A percentile compares a stretch with the other conserved stretches of the same genome.
phyloP scores from a whole-genome alignment of 2,329 filamentous ascomycete species.

The Fusarium lyarnte region DNA sequence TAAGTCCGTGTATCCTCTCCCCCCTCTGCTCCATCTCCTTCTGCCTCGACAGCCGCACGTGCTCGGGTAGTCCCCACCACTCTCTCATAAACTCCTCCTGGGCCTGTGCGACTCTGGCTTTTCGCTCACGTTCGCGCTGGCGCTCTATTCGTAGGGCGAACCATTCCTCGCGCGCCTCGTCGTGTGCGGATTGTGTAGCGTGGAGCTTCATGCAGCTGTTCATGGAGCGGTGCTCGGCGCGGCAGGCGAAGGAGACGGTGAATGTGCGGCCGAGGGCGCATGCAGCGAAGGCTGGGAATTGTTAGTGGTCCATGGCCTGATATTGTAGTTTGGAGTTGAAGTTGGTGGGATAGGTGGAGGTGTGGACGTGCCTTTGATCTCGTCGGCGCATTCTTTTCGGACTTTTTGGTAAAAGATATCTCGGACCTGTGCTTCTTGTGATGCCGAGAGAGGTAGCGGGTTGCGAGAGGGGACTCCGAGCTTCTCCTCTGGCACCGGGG shows the following conservation, averaged over 20 bases:
- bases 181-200: conserved; percentile 85
- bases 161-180: conserved; percentile 93
- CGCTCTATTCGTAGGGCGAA: conserved; percentile 81
- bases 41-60: conserved; percentile 61
- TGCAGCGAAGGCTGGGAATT: conserved; percentile 79
- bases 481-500: conserved; percentile 49
- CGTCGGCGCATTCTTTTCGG: conserved; percentile 75
- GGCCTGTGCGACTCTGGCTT: conserved; percentile 66
- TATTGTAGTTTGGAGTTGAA: neutral
- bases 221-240: conserved; percentile 82
- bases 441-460: conserved; percentile 82
- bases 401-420: conserved; percentile 85
- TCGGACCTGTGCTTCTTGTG: conserved; percentile 83
- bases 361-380: conserved; percentile 73
- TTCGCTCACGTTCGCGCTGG: conserved; percentile 71
- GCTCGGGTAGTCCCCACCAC: conserved; percentile 72
- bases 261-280: conserved; percentile 89
- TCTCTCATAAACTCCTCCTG: conserved; percentile 73
- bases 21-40: conserved; percentile 58
- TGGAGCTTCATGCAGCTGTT: conserved; percentile 92
- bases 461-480: conserved; percentile 71
- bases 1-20: conserved; percentile 66
- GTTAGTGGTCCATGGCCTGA: conserved; percentile 10
- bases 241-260: conserved; percentile 87
- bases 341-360: too few relatives aligned